Base-by-base conservation (phyloP, 2,329 filamentous ascomycete genomes). In the Colletotrichum sp. region DNA sequence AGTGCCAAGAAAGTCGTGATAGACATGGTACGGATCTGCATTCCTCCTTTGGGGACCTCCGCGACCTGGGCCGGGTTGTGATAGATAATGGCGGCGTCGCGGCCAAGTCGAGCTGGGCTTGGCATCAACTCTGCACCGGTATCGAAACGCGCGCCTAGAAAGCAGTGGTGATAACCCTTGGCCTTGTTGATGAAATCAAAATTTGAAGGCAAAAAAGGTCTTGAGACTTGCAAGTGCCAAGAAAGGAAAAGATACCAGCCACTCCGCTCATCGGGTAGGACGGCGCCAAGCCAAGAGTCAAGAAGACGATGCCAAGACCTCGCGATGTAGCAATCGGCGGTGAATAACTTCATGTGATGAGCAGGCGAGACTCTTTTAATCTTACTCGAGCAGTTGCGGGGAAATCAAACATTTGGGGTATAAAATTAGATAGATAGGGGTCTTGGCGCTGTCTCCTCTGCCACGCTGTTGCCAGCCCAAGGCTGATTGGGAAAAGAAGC, bases 61-160 rank as follows among this genome's bases (percentile, higher is more conserved):
- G n/a, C 64, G 26, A 65, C 24, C 30, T 57, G 44, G 44, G n/a
- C 39, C n/a, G 36, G 68, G 44, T 28, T 30, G 15, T 22, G 26
- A 24, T 10, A 10, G 39, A 65, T 18, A 52, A 63, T 32, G 13
- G 59, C 16, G 59, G 30, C 22, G 67, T 67, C 30, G 44, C 28
- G n/a, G 70, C 70, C 64, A 68, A 68, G 64, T 73, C 70, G 44
- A 63, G 34, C 64, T 64, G 10, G n/a, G 16, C 70, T 72, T 72
- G 69, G 63, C 64, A 36, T 16, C 70, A 75, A 75, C 59, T 65
- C 48, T 68, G 36, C 32, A 16, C 48, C 3, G 32, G n/a, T 16
- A 68, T 68, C 32, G 73, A 60, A 64, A 68, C 57, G 18, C 26
- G 64, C 39, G 55, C 44, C 44, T 52, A 52, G 15, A 59, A n/a